Conservation (phyloP, 2,329 filamentous ascomycete species). For the Curvularia eragrostidis region DNA sequence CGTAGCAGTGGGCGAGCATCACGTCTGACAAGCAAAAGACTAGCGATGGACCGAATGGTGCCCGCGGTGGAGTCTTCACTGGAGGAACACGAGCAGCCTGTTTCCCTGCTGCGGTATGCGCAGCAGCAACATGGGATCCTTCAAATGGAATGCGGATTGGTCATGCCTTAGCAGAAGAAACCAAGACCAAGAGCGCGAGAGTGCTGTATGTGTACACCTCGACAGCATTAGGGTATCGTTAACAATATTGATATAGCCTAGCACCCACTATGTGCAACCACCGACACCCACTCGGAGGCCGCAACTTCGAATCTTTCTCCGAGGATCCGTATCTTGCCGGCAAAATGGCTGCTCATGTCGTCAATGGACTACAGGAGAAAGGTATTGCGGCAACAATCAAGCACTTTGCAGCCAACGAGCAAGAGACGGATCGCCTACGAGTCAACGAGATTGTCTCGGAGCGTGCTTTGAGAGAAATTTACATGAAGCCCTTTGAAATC, state of each 20-base stretch:
- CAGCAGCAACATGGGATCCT: conserved; percentile 74
- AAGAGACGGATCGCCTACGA: conserved; percentile 73
- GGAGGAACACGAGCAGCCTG: conserved; percentile 70
- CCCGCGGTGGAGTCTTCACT: conserved; percentile 69
- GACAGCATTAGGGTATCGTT: no score
- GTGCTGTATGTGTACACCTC: conserved; percentile 58
- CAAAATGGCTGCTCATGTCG: conserved; percentile 67
- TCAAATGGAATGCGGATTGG: conserved; percentile 62
- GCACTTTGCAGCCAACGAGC: conserved; percentile 72
- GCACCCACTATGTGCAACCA: conserved; percentile 83
- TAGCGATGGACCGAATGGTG: conserved; percentile 73
- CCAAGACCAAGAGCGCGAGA: conserved; percentile 73
- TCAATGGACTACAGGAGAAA: conserved; percentile 67
- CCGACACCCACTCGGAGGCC: conserved; percentile 77
- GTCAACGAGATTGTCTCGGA: conserved; percentile 57
- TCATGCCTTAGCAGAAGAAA: conserved; percentile 73
- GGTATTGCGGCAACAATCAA: conserved; percentile 76
- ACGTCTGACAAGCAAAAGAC: conserved; percentile 50
- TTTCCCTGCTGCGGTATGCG: conserved; percentile 75
- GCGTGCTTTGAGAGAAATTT: conserved; percentile 66
- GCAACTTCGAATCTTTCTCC: conserved; percentile 78
- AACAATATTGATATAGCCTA: conserved; percentile 50
- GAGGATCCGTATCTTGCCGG: conserved; percentile 74
- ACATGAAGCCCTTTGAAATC: conserved; percentile 68
- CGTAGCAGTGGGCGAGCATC: not conserved